phyloP scores from a whole-genome alignment of 164 flowering plant species.

The Santalum album region DNA sequence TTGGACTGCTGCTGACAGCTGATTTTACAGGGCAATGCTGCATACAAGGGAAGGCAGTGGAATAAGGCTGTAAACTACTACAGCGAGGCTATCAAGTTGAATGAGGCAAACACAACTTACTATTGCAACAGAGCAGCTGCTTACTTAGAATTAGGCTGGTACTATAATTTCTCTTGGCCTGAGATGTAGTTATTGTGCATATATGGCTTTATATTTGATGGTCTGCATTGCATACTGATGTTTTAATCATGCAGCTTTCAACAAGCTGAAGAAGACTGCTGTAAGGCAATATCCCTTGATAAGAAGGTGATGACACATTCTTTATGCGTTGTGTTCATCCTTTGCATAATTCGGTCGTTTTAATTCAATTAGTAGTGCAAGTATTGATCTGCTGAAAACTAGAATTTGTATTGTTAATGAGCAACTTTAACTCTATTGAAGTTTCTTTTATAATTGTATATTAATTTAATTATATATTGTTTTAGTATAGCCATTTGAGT shows the following conservation, averaged over 20 bases:
- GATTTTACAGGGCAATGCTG: conserved; percentile 82
- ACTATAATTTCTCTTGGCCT: neutral
- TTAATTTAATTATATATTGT: neutral
- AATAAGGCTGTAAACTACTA: conserved; percentile 84
- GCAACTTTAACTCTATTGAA: no score
- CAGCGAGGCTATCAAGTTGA: conserved; percentile 83
- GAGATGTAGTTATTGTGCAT: neutral
- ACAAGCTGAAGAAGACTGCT: conserved; percentile 91
- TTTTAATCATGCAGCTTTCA: conserved; percentile 65
- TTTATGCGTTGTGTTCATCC: neutral
- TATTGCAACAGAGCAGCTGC: conserved; percentile 91
- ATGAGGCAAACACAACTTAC: conserved; percentile 58
- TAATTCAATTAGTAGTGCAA: no score
- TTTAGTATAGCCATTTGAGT: no score
- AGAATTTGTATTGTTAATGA: no score
- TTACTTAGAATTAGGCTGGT: conserved; percentile 75
- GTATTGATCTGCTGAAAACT: no score
- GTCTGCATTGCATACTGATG: conserved; percentile 1
- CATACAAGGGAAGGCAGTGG: conserved; percentile 83
- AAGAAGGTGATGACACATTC: conserved; percentile 54
- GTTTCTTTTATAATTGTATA: no score
- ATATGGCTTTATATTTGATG: neutral
- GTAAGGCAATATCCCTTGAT: conserved; percentile 64
- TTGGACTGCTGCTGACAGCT: neutral
- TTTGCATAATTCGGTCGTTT: neutral